A percentile compares a stretch with the other conserved stretches of the same genome.
These are phyloP conservation scores for Metarhizium sp. DNA, from an alignment of 2,329 filamentous ascomycete species.

Conservation along the genomic window DNA sequence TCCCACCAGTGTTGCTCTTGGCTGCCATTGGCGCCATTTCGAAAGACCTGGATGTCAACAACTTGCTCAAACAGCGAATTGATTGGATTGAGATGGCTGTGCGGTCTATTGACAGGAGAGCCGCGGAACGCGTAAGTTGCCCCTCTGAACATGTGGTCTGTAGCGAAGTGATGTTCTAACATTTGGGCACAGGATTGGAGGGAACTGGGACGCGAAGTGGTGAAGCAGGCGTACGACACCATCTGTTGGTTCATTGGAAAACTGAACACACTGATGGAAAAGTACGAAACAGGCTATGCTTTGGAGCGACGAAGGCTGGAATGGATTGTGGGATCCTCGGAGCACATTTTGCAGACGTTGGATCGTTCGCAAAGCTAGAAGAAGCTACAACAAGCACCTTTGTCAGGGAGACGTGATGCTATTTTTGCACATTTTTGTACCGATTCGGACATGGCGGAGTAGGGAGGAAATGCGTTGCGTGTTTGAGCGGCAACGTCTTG, in stretches of 20 bases:
- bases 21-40: conserved; percentile 57
- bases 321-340: conserved; percentile 27
- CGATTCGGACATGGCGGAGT: background rate
- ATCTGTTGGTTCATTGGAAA: conserved; percentile 28
- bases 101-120: conserved; percentile 38
- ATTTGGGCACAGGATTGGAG: conserved; percentile 21
- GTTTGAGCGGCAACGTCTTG: background rate
- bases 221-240: conserved; percentile 22
- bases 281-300: conserved; percentile 26
- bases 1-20: conserved; percentile 53
- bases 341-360: conserved; percentile 25
- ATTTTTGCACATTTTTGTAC: conserved; percentile 3
- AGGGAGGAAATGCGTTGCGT: background rate
- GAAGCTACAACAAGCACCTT: background rate
- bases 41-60: conserved; percentile 43
- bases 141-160: background rate
- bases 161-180: conserved; percentile 9
- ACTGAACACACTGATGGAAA: conserved; percentile 23
- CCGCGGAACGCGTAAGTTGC: conserved; percentile 40
- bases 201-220: conserved; percentile 14
- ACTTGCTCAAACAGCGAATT: conserved; percentile 45
- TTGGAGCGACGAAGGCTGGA: conserved; percentile 29
- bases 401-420: background rate
- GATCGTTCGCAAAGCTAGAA: conserved; percentile 17
- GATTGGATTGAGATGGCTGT: conserved; percentile 52